Conservation (phyloP, 352 stramenopile species). For the Pythium biforme region DNA sequence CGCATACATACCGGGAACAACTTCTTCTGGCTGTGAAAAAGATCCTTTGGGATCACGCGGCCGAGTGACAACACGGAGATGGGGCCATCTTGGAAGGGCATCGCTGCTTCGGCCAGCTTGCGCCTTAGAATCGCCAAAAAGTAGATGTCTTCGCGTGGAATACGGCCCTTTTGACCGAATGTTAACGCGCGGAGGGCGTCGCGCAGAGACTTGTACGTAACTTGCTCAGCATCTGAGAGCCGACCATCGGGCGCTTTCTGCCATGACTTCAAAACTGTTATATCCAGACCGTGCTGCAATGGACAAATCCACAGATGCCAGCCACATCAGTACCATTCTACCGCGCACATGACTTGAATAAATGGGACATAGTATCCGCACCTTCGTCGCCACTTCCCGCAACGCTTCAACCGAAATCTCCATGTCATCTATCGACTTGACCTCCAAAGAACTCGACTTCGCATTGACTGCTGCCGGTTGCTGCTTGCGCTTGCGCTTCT, state of each 20-base stretch:
- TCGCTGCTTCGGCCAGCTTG: slow-evolving; percentile 42
- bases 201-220: slow-evolving; percentile 44
- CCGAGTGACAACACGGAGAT: slow-evolving; percentile 59
- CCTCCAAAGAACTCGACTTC: not conserved
- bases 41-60: slow-evolving; percentile 47
- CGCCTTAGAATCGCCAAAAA: slow-evolving; percentile 65
- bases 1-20: slow-evolving; percentile 55
- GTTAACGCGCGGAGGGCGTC: slow-evolving; percentile 50
- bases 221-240: slow-evolving; percentile 38
- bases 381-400: slow-evolving; percentile 13
- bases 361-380: not conserved
- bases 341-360: not conserved
- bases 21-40: slow-evolving; percentile 77
- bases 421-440: slow-evolving; percentile 18
- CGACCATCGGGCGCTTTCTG: slow-evolving; percentile 39
- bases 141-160: slow-evolving; percentile 71
- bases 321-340: not conserved
- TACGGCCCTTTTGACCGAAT: slow-evolving; percentile 31
- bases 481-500: slow-evolving; percentile 21
- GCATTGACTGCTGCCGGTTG: not conserved
- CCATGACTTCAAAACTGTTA: slow-evolving; percentile 33
- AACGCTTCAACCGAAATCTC: slow-evolving; percentile 18
- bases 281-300: slow-evolving; percentile 39
- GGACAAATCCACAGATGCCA: not conserved
- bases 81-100: slow-evolving; percentile 69